Evolutionary conservation across 2,329 filamentous ascomycete species (phyloP).

Genomic region (Pyrenophora seminiperda): DNA sequence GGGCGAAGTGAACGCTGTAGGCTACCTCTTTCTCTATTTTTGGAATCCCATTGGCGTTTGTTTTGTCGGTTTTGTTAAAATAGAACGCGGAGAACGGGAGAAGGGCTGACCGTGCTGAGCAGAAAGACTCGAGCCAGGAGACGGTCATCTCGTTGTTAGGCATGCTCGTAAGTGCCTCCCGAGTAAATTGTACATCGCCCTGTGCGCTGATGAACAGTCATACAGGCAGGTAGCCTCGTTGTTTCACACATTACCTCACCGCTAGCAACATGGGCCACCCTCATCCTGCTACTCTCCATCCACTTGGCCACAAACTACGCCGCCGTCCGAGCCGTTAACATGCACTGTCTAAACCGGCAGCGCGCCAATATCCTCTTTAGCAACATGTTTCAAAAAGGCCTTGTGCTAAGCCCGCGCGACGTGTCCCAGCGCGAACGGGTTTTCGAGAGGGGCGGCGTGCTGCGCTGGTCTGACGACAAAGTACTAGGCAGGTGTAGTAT

Average conservation of each 20-base stretch:
- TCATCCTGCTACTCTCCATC: slow-evolving; percentile 72
- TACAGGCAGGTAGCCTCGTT: slow-evolving; percentile 73
- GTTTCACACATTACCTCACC: slow-evolving; percentile 76
- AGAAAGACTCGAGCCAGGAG: slow-evolving; percentile 92
- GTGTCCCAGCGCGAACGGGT: slow-evolving; percentile 65
- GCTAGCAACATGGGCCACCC: slow-evolving; percentile 72
- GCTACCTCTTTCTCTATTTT: slow-evolving; percentile 31
- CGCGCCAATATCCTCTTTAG: slow-evolving; percentile 79
- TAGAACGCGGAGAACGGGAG: slow-evolving; percentile 9
- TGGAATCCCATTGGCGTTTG: background rate
- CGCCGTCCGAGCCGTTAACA: slow-evolving; percentile 81
- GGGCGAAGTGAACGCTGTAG: slow-evolving; percentile 84
- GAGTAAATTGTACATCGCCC: background rate
- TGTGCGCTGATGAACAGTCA: slow-evolving; percentile 19
- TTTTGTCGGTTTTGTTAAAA: slow-evolving; percentile 14
- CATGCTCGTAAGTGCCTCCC: slow-evolving; percentile 65
- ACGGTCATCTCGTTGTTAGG: slow-evolving; percentile 88
- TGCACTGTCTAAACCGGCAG: slow-evolving; percentile 85
- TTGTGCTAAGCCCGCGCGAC: slow-evolving; percentile 66
- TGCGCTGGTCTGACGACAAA: slow-evolving; percentile 59
- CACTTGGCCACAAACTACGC: slow-evolving; percentile 86
- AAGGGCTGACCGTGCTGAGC: slow-evolving; percentile 4
- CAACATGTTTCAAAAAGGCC: slow-evolving; percentile 46
- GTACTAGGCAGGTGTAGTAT: slow-evolving; percentile 61
- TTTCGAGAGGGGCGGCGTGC: slow-evolving; percentile 67